Conservation (phyloP, 2,329 filamentous ascomycete genomes). For the Cercospora canescens region DNA sequence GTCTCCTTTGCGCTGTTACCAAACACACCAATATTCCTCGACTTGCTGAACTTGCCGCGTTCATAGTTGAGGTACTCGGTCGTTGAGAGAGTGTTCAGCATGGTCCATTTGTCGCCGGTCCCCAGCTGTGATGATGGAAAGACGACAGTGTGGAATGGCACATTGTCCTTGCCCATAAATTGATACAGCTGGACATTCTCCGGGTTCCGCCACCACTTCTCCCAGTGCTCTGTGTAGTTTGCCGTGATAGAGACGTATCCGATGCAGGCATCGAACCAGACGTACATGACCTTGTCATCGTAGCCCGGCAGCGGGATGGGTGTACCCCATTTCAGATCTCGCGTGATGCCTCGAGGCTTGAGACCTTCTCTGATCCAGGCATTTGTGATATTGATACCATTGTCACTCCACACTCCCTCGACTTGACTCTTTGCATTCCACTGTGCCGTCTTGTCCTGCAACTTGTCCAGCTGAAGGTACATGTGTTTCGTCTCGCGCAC, state of each 20-base stretch:
- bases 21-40: constrained; percentile 84
- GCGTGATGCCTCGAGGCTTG: constrained; percentile 82
- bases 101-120: constrained; percentile 83
- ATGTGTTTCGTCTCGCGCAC: constrained; percentile 84
- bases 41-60: constrained; percentile 90
- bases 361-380: constrained; percentile 83
- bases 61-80: constrained; percentile 91
- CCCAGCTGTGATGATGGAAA: constrained; percentile 88
- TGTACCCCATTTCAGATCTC: constrained; percentile 89
- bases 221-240: constrained; percentile 85
- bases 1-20: constrained; percentile 86
- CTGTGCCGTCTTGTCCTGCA: constrained; percentile 72
- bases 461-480: constrained; percentile 81
- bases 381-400: constrained; percentile 74
- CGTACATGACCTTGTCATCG: constrained; percentile 82
- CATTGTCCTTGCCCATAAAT: constrained; percentile 94
- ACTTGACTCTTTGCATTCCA: constrained; percentile 76
- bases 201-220: constrained; percentile 91
- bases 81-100: constrained; percentile 82
- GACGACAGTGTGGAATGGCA: constrained; percentile 85
- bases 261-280: constrained; percentile 91
- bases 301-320: constrained; percentile 61
- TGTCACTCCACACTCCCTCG: constrained; percentile 74
- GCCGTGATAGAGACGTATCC: constrained; percentile 95
- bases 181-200: constrained; percentile 87